Evolutionary conservation across 352 stramenopile species (phyloP), one percentile per base, ranked within the genome.

Genomic region (Pythium utonaiense): DNA sequence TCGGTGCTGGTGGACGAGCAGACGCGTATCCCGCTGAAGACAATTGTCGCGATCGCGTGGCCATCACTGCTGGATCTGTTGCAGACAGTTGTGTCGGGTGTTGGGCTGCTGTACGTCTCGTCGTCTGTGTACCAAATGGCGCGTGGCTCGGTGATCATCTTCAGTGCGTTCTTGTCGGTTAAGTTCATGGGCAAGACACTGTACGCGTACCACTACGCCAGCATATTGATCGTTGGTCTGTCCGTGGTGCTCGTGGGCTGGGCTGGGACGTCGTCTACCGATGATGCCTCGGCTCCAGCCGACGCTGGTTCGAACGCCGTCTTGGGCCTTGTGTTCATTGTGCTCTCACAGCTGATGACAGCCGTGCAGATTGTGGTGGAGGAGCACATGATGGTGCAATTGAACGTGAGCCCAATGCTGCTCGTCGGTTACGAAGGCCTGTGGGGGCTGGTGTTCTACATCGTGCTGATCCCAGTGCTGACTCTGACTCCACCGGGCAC

Each of bases 61-160:
- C 86, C 85, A 48, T 78, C 85, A 14, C 57, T 93, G 62, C 70
- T 91, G 24, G 85, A 96, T 55, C 69, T 93, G 60, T 66, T 88
- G 60, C 82, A 90, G 71, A 96, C 87, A 27, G 77, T 91, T 58
- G 57, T 94, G 47, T 85, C 86, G 57, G 94, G 95, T 58, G 80
- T 95, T 60, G 87, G 85, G 0, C 54, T 96, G 57, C 69, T 91
- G 25, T 93, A 86, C 73, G 88, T 92, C 55, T 91, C 84, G 57
- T 90, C 88, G 41, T 94, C 83, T 0, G 81, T 95, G 54, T 96
- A 88, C 75, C 85, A 96, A 62, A 96, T 96, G 88, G 79, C 88
- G 25, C 82, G 88, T 45, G 87, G 86, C 42, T 92, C 86, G 5
- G 86, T 96, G 60, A 90, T 96, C 65, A 89, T 96, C 69, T 96